phyloP scores from a whole-genome alignment of 106 monocot genomes.

The Acorus gramineus region DNA sequence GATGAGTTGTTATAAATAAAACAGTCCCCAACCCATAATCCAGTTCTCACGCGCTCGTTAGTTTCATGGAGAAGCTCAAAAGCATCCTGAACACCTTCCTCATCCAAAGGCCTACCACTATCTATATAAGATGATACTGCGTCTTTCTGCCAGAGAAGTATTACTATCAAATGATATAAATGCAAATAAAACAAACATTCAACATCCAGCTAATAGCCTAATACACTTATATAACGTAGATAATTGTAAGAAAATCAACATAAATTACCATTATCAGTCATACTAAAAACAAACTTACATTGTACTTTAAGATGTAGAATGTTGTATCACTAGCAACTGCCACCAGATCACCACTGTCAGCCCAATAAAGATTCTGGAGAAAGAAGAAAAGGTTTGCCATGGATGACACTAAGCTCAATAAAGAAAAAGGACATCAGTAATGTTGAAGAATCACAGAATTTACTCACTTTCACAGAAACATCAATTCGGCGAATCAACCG shows the following conservation, averaged over 20 bases:
- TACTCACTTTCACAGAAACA: constrained; percentile 80
- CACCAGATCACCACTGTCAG: constrained; percentile 90
- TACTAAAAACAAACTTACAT: constrained; percentile 35
- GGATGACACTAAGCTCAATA: too few species aligned
- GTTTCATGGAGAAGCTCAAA: constrained; percentile 89
- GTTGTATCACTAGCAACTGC: constrained; percentile 88
- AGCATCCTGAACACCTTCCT: constrained; percentile 91
- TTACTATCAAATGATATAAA: too few species aligned
- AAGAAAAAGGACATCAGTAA: too few species aligned
- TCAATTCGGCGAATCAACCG: constrained; percentile 87
- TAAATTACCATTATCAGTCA: not conserved
- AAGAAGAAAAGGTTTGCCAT: constrained; percentile 1
- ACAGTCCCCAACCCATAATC: constrained; percentile 42
- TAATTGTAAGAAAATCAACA: too few species aligned
- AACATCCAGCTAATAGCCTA: too few species aligned
- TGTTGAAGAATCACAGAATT: too few species aligned
- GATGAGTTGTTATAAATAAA: too few species aligned
- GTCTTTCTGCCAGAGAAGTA: constrained; percentile 42
- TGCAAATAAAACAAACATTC: too few species aligned
- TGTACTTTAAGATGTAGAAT: constrained; percentile 90
- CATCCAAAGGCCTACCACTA: constrained; percentile 56
- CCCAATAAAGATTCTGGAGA: constrained; percentile 92
- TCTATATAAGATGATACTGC: constrained; percentile 70
- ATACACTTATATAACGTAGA: too few species aligned
- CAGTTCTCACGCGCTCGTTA: constrained; percentile 83